Evolutionary conservation across 2,329 filamentous ascomycete genomes (phyloP), one percentile per base, ranked within the genome.

Genomic region (Fusarium sp.): DNA sequence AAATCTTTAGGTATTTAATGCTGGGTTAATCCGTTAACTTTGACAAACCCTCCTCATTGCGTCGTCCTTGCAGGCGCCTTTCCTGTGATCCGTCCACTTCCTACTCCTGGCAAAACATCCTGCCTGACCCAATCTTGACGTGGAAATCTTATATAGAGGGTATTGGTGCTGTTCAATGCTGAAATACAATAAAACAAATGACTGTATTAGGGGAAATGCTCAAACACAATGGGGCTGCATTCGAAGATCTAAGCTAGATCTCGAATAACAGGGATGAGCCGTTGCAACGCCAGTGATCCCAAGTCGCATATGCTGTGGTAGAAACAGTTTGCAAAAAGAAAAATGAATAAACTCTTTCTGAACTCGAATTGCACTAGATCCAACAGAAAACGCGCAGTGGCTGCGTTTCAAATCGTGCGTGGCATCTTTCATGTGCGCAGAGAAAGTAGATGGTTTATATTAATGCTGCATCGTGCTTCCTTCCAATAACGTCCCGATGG

Each of bases 401-500:
- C 45, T 67, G 69, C 63, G 59, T 61, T 65, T 52, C 48, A 56
- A 61, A 64, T 53, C 29, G 48, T 42, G 47, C 57, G 47, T 58
- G 49, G 48, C 60, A 61, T 65, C 44, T 61, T 70, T 59, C 57
- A 65, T 63, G 49, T 48, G 65, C 42, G 65, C 54, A 67, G 54
- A 49, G 18, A 52, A 63, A 64, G 52, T 44, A 48, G 53, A 56
- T 42, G 57, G 40, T 57, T 32, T 51, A 49, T 42, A 65, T 42
- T 61, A 45, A 47, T 32, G 34, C 24, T 44, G 22, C 45, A 52
- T 40, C 46, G 46, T 42, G 34, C 37, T 67, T 67, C 72, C 76
- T 72, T 77, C 64, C 75, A 77, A 74, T 73, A 57, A 58, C 24
- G 67, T 73, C 73, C 75, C 74, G 69, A 59, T 64, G 74, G 75